phyloP scores from a whole-genome alignment of 352 stramenopile species.

The Halophytophthora batemanensis region DNA sequence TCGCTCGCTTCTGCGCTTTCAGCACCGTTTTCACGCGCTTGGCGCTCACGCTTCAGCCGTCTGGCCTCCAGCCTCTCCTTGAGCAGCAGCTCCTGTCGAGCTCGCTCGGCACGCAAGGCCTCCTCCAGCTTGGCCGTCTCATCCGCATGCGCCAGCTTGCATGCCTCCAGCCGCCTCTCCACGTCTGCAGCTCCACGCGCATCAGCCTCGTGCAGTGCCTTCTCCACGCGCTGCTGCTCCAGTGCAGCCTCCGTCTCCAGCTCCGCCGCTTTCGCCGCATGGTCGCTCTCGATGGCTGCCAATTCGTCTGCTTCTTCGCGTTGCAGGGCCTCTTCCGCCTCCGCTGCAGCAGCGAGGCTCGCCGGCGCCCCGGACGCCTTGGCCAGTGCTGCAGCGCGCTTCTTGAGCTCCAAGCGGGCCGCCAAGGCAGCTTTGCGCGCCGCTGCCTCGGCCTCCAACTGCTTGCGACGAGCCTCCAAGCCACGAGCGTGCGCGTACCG shows the following conservation, averaged over 20 bases:
- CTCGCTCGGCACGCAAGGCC: slow-evolving; percentile 26
- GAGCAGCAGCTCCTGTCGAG: slow-evolving; percentile 37
- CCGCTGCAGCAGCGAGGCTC: background rate
- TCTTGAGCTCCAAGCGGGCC: slow-evolving; percentile 30
- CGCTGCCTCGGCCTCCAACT: slow-evolving; percentile 30
- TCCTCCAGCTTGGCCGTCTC: slow-evolving; percentile 29
- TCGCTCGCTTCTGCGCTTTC: background rate
- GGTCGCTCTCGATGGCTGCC: slow-evolving; percentile 26
- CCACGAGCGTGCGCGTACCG: slow-evolving; percentile 27
- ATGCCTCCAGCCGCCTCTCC: slow-evolving; percentile 32
- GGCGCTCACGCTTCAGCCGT: slow-evolving; percentile 10
- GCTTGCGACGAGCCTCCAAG: slow-evolving; percentile 19
- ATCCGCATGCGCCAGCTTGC: slow-evolving; percentile 25
- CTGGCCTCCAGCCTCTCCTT: slow-evolving; percentile 39
- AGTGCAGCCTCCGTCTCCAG: slow-evolving; percentile 20
- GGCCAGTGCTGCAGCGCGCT: slow-evolving; percentile 10
- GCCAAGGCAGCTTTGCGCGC: slow-evolving; percentile 27
- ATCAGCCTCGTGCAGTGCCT: slow-evolving; percentile 19
- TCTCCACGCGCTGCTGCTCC: slow-evolving; percentile 22
- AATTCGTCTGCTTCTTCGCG: slow-evolving; percentile 32
- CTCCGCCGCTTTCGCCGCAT: slow-evolving; percentile 18
- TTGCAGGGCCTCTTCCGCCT: slow-evolving; percentile 16
- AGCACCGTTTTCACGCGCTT: background rate
- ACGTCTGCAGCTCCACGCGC: slow-evolving; percentile 23
- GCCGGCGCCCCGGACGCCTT: background rate